Conservation (phyloP, 148 eudicot species). For the Salicornia ramosissima region DNA sequence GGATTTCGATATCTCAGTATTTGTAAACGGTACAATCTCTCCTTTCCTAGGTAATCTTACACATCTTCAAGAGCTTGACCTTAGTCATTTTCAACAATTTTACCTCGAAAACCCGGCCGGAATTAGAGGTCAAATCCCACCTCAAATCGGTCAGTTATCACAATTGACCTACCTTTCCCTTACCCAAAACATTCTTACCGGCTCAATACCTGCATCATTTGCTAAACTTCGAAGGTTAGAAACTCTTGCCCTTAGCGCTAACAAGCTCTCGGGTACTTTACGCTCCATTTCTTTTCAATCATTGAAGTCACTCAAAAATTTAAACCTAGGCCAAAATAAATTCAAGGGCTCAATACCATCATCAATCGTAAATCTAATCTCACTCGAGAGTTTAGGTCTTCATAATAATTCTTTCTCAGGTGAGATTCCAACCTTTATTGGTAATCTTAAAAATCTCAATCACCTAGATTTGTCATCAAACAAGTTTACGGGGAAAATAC, state of each 20-base stretch:
- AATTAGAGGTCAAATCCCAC: neutral
- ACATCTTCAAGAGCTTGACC: neutral
- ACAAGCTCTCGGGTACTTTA: neutral
- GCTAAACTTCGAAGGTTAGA: neutral
- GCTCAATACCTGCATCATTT: neutral
- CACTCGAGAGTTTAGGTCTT: neutral
- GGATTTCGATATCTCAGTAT: neutral
- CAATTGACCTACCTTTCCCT: neutral
- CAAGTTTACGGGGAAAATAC: neutral
- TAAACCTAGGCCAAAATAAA: neutral
- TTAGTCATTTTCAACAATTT: neutral
- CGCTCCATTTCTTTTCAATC: neutral
- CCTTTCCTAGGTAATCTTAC: neutral
- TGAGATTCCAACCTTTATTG: neutral
- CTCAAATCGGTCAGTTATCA: neutral
- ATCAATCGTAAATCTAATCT: neutral
- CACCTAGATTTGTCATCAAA: neutral
- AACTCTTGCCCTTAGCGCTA: neutral
- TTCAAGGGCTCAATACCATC: neutral
- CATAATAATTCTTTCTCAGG: neutral
- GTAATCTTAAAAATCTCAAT: neutral
- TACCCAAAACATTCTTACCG: neutral
- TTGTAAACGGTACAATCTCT: neutral
- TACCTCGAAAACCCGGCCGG: neutral
- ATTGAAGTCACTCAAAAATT: neutral